Conservation (phyloP, 1,284 basidiomycete species). For the Ceratobasidium papillatum region DNA sequence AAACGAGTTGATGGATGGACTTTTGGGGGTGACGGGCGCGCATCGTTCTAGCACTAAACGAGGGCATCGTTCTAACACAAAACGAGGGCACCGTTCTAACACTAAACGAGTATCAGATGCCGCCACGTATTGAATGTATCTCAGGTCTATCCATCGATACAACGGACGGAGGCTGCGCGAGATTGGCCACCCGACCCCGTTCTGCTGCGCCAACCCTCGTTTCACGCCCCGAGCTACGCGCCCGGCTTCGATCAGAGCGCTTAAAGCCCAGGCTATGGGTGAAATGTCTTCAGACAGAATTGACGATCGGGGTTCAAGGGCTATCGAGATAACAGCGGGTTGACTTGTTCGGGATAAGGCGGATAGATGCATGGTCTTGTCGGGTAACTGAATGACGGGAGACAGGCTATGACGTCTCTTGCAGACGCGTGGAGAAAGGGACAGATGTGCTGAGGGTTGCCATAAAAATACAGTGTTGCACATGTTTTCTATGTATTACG, state of each 20-base stretch:
- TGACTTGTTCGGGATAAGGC: not conserved
- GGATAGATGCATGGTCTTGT: too few species aligned
- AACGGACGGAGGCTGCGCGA: not conserved
- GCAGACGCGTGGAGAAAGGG: not conserved
- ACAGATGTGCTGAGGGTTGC: not conserved
- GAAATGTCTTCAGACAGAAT: not conserved
- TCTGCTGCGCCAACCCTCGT: not conserved
- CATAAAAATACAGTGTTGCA: conserved; percentile 20
- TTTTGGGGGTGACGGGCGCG: not conserved
- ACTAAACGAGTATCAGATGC: not conserved
- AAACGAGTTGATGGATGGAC: not conserved
- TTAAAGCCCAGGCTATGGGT: not conserved
- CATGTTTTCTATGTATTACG: conserved; percentile 9
- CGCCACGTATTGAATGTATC: not conserved
- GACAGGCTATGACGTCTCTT: not conserved
- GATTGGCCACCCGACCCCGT: not conserved
- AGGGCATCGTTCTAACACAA: not conserved
- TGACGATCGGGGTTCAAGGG: not conserved
- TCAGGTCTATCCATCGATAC: not conserved
- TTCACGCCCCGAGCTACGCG: not conserved
- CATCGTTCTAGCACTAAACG: not conserved
- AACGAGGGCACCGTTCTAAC: not conserved
- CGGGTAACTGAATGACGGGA: not conserved
- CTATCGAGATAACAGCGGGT: not conserved
- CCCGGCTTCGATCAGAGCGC: not conserved